Evolutionary conservation across 2,329 filamentous ascomycete genomes (phyloP).

Genomic region (Penicillium sp.): DNA sequence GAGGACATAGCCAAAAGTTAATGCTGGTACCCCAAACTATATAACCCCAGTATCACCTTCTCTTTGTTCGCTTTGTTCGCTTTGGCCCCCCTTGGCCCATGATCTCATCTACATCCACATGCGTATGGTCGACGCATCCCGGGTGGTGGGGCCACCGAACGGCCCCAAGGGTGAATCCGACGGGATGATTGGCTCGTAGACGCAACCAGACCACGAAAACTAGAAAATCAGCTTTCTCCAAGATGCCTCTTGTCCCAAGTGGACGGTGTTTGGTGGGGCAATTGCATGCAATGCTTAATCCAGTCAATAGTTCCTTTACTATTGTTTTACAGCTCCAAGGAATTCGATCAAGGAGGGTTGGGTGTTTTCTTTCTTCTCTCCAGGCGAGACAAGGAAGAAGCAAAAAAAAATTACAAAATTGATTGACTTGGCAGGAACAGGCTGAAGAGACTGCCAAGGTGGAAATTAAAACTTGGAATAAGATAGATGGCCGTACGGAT

Average conservation of each 20-base stretch:
- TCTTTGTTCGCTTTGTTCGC: background rate
- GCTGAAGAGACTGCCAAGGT: background rate
- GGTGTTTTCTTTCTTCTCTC: background rate
- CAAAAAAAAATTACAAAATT: background rate
- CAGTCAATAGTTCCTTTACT: background rate
- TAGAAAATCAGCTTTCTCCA: background rate
- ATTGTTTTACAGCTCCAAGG: background rate
- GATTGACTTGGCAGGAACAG: background rate
- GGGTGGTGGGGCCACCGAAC: conserved; percentile 10
- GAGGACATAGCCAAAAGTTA: background rate
- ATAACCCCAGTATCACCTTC: background rate
- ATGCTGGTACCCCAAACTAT: background rate
- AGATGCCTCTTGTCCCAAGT: conserved; percentile 11
- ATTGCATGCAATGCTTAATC: conserved; percentile 31
- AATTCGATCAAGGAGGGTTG: background rate
- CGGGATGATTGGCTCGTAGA: conserved; percentile 3
- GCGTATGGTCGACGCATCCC: background rate
- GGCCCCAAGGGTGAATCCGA: conserved; percentile 4
- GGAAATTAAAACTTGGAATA: background rate
- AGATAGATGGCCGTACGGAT: background rate
- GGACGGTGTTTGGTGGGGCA: conserved; percentile 26
- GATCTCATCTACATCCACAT: conserved; percentile 1
- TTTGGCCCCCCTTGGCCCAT: background rate
- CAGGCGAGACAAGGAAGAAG: background rate
- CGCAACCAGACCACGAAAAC: conserved; percentile 10